Percentiles rank a stretch among this genome's conserved stretches.
Evolutionary conservation across 257 asterid species (phyloP).

Genomic region (Rauvolfia tetraphylla): DNA sequence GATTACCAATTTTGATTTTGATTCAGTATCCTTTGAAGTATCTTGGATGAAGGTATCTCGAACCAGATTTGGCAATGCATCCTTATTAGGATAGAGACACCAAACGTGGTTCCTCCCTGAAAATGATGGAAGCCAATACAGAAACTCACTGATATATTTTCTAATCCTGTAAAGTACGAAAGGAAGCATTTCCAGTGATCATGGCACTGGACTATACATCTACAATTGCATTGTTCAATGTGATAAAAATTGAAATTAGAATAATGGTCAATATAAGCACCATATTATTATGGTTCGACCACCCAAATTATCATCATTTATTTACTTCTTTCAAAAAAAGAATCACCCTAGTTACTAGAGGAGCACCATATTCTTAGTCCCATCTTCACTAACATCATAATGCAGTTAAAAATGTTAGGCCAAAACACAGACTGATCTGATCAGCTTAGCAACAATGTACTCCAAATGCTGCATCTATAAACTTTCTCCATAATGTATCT

Average conservation of each 20-base stretch:
- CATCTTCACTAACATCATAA: not conserved
- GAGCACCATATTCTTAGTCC: not conserved
- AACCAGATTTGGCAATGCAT: slow-evolving; percentile 55
- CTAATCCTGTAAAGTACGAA: not conserved
- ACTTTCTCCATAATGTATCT: not conserved
- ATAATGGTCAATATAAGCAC: not conserved
- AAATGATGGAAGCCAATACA: slow-evolving; percentile 25
- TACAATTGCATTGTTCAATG: not conserved
- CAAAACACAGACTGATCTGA: not conserved
- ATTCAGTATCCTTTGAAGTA: slow-evolving; percentile 31
- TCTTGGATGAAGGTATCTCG: slow-evolving; percentile 43
- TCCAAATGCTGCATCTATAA: not conserved
- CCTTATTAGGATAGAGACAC: slow-evolving; percentile 89
- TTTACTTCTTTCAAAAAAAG: not conserved
- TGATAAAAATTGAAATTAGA: not conserved
- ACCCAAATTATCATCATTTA: not conserved
- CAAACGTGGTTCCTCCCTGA: slow-evolving; percentile 79
- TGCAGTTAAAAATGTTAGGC: not conserved
- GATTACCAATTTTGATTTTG: slow-evolving; percentile 34
- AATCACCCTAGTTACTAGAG: not conserved
- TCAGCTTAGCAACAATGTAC: not conserved
- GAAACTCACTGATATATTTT: not conserved
- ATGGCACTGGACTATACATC: not conserved
- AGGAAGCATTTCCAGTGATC: not conserved
- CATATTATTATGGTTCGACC: not conserved